Base-by-base conservation (phyloP, 306 rosid genomes). In the Sesbania bispinosa region DNA sequence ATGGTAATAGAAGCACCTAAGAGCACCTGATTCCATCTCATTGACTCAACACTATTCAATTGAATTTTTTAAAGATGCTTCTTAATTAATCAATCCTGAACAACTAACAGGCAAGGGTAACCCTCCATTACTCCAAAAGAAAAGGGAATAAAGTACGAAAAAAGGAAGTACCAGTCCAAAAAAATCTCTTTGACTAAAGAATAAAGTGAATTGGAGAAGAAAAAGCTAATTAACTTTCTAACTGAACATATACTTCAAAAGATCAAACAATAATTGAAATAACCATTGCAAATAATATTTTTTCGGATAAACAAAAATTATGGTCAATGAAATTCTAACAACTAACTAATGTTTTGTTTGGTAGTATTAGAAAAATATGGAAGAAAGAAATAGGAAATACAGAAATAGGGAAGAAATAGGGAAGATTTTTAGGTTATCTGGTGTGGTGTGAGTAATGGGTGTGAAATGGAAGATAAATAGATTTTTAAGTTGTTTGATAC, bases 11-110 rank as follows among this genome's bases (percentile, higher is more conserved):
- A 35, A 41, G 27, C 23, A 58, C 43, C 18, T 24, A 32, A 14
- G 18, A 72, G 71, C 33, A 82, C 70, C 52, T 60, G 71, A 72
- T 76, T 11, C 77, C 41, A 3, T 67, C 57, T 23, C 38, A 41
- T 58, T 60, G 58, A 71, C 48, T 29, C 69, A 15, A 74, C 57
- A 82, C 81, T 80, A 38, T 75, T 77, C 59, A 52, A 77, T 19
- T 62, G 21, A 74, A 47, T 10, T 39, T 67, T 69, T 53, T 43
- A 35, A 58, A 42, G 65, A 64, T 62, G 68, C 33, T 79, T 52
- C 73, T 35, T 42, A 32, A 42, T n/a, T 39, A 42, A n/a, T 67
- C 61, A 48, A 6, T 39, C 57, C 71, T 27, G 21, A 74, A 43
- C 15, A 62, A n/a, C 26, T 13, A 16, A 6, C 15, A 2, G 24